Percentiles rank a stretch among this genome's conserved stretches.
phyloP scores from a whole-genome alignment of 805 yeast species.

The Peterozyma toletana region DNA sequence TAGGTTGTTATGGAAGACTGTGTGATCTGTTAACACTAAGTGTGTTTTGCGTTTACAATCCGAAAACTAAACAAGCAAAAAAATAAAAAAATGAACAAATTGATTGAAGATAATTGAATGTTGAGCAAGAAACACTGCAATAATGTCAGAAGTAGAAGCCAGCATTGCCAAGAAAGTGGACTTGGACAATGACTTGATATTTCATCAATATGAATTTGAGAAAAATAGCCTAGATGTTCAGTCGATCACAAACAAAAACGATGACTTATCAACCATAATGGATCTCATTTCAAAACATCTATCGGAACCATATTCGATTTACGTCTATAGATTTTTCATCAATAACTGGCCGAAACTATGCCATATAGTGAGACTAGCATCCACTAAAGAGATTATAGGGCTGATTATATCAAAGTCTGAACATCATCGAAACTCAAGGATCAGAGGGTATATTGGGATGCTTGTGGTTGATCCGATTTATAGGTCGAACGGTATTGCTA shows the following conservation, averaged over 20 bases:
- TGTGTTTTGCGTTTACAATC: no score
- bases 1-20: no score
- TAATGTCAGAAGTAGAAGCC: no score
- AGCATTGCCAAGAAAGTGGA: no score
- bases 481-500: constrained; percentile 81
- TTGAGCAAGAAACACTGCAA: no score
- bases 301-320: constrained; percentile 91
- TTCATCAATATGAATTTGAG: no score
- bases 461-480: constrained; percentile 68
- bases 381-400: constrained; percentile 48
- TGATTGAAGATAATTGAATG: no score
- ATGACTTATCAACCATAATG: constrained; percentile 44
- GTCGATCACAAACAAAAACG: constrained; percentile 11
- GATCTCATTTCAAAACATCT: constrained; percentile 62
- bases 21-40: no score
- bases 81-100: no score
- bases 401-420: constrained; percentile 80
- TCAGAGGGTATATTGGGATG: constrained; percentile 95
- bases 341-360: constrained; percentile 89
- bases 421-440: constrained; percentile 62
- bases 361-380: constrained; percentile 42
- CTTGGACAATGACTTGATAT: no score
- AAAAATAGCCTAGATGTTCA: no score
- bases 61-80: no score
- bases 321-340: constrained; percentile 85